phyloP scores from a whole-genome alignment of 495 filamentous ascomycete species.

The Neurospora tetrasperma region DNA sequence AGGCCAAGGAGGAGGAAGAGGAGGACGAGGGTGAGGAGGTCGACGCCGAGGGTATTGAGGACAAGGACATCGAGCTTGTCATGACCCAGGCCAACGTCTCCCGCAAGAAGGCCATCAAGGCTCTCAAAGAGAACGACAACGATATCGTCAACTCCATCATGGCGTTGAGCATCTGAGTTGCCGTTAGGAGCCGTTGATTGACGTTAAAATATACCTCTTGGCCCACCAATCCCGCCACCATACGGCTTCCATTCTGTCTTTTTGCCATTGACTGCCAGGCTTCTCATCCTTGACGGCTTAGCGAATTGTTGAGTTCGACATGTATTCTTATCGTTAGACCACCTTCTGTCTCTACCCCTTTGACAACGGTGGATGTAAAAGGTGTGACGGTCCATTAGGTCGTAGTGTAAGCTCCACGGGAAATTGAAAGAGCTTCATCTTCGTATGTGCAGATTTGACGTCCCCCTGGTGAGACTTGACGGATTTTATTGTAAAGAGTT shows the following conservation, averaged over 20 bases:
- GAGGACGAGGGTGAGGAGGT: constrained; percentile 94
- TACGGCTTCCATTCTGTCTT: not conserved
- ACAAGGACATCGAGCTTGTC: constrained; percentile 98
- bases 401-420: not conserved
- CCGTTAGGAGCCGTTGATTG: not conserved
- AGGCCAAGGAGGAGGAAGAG: constrained; percentile 69
- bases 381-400: not conserved
- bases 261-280: not conserved
- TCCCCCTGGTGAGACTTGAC: not conserved
- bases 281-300: not conserved
- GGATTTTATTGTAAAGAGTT: not conserved
- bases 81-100: constrained; percentile 96
- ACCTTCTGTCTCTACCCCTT: not conserved
- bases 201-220: not conserved
- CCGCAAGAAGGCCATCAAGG: constrained; percentile 96
- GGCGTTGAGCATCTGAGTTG: constrained; percentile 83
- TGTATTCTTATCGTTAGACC: not conserved
- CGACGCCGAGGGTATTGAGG: constrained; percentile 85
- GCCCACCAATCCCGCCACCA: not conserved
- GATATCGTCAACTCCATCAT: constrained; percentile 99
- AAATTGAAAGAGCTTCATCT: not conserved
- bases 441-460: not conserved
- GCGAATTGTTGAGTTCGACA: not conserved
- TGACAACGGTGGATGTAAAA: not conserved
- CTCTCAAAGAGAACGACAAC: constrained; percentile 96